Percentiles rank a stretch among this genome's conserved stretches.
Evolutionary conservation across 305 asterid species (phyloP).

Genomic region (Fraxinus sp.): DNA sequence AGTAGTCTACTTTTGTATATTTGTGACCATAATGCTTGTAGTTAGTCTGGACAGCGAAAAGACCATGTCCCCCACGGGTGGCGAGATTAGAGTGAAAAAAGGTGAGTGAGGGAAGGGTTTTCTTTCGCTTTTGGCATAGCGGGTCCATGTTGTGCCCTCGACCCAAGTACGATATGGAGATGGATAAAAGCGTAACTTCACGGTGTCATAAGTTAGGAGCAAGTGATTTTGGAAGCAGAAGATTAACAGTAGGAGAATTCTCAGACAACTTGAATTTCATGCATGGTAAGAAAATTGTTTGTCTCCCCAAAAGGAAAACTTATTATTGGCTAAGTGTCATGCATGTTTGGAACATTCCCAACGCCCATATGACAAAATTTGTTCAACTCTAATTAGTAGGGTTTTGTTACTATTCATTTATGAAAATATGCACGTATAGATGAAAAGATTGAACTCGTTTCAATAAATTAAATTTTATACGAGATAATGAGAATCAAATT

Average conservation of each 20-base stretch:
- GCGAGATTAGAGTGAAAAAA: background rate
- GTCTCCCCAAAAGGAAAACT: background rate
- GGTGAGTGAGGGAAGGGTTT: background rate
- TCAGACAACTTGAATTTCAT: background rate
- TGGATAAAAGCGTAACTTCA: background rate
- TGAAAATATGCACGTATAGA: background rate
- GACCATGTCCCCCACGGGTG: background rate
- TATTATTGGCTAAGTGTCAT: conserved; percentile 19
- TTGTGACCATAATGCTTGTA: background rate
- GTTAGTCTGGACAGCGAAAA: background rate
- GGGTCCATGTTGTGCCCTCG: background rate
- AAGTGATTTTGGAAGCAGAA: background rate
- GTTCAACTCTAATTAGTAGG: background rate
- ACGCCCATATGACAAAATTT: conserved; percentile 2
- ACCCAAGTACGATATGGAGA: background rate
- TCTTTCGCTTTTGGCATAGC: background rate
- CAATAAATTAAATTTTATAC: background rate
- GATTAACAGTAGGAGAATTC: background rate
- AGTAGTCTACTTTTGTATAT: background rate
- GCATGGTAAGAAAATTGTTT: background rate
- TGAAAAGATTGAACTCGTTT: background rate
- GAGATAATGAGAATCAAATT: background rate
- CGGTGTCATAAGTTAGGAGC: background rate
- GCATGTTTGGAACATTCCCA: conserved; percentile 19
- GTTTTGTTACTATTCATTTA: background rate